phyloP scores from a whole-genome alignment of 2,329 filamentous ascomycete genomes.

The Lizonia empirigonia region DNA sequence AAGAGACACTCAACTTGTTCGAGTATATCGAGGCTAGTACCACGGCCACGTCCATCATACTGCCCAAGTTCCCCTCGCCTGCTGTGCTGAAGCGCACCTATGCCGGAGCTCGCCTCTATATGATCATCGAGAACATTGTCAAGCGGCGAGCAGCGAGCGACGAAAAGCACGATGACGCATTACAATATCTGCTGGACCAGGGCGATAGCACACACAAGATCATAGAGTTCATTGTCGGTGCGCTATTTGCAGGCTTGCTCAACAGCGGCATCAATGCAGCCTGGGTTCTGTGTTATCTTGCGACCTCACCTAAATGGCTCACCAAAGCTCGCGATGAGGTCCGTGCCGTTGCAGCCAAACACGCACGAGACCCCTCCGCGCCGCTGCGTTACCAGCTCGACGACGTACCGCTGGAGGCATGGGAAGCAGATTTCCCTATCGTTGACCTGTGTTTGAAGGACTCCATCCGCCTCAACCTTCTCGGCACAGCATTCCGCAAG shows the following conservation, averaged over 20 bases:
- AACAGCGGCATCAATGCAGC: constrained; percentile 63
- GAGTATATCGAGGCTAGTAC: constrained; percentile 54
- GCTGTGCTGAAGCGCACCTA: constrained; percentile 53
- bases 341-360: constrained; percentile 51
- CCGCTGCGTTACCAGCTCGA: constrained; percentile 50
- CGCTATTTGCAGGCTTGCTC: constrained; percentile 63
- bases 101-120: constrained; percentile 56
- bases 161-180: constrained; percentile 54
- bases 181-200: constrained; percentile 61
- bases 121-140: constrained; percentile 56
- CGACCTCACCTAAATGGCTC: constrained; percentile 52
- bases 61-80: constrained; percentile 58
- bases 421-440: constrained; percentile 61
- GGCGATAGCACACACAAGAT: constrained; percentile 55
- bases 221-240: constrained; percentile 57
- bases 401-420: constrained; percentile 57
- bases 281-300: constrained; percentile 52
- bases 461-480: constrained; percentile 57
- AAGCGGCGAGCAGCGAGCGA: constrained; percentile 53
- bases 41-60: constrained; percentile 57
- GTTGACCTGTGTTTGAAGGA: constrained; percentile 61
- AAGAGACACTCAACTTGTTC: constrained; percentile 54
- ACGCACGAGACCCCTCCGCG: constrained; percentile 47
- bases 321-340: constrained; percentile 55
- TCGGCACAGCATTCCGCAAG: constrained; percentile 58